Evolutionary conservation across 2,329 filamentous ascomycete genomes (phyloP), one percentile per base, ranked within the genome.

Genomic region (Trichoderma gracile): DNA sequence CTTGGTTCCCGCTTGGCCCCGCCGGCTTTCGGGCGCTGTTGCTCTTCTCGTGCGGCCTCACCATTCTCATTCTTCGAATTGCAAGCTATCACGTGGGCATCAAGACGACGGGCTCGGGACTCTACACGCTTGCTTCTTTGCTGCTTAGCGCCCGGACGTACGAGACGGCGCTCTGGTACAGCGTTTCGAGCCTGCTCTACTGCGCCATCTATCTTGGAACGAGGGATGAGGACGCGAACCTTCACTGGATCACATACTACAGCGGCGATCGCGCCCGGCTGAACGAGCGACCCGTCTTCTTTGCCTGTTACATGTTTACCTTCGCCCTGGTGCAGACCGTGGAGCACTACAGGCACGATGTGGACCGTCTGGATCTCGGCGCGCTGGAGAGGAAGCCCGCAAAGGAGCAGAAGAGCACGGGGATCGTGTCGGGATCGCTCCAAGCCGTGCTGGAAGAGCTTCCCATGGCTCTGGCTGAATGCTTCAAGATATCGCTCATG

Each of bases 241-340:
- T 97, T 61, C 83, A 84, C 67, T 91, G 90, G 84, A 87, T 96
- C 69, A 90, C 89, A 62, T 84, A 86, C 69, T 86, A 85, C 75
- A 87, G 81, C 67, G 88, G 84, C 69, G 91, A 95, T 74, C 85
- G 93, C 42, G 84, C 89, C 21, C 84, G 87, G 59, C 78, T 97
- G 65, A 98, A 98, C 74, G 94, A 98, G 80, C 86, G 90, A 68
- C 89, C 92, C 0, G 84, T 98, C 27, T 95, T 93, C 73, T 80
- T 97, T 57, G 87, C 91, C 40, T 85, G 84, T 66, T 87, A 90
- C 71, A 85, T 95, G 68, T 73, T 88, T 3, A 75, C 88, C 0
- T 82, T 95, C 49, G 91, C 90, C 4, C 65, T 90, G 10, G 77
- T 83, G n/a, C 91, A 96, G 75, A 86, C 89, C 1, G 71, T 83